Percentiles rank a stretch among this genome's conserved stretches.
Conservation (phyloP, 306 rosid genomes). For the Rosa persica region DNA sequence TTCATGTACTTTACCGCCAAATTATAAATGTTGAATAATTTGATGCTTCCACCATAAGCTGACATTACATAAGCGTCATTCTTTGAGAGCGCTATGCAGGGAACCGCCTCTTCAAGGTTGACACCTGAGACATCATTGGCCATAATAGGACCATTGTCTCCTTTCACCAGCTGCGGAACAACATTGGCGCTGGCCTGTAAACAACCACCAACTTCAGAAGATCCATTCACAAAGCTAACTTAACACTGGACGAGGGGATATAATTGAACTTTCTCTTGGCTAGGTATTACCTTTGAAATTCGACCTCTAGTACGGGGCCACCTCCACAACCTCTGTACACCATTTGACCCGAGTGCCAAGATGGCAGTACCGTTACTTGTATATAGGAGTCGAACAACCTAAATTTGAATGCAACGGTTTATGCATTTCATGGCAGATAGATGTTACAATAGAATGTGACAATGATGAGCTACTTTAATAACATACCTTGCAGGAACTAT, state of each 20-base stretch:
- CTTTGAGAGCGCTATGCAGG: slow-evolving; percentile 85
- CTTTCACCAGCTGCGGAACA: slow-evolving; percentile 82
- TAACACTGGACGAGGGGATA: neutral
- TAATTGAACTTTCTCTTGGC: slow-evolving; percentile 7
- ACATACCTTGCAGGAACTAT: slow-evolving; percentile 77
- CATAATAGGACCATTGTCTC: slow-evolving; percentile 85
- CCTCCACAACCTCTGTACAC: slow-evolving; percentile 86
- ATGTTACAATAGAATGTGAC: slow-evolving; percentile 17
- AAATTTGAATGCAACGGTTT: slow-evolving; percentile 13
- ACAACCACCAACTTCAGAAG: slow-evolving; percentile 37
- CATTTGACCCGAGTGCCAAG: slow-evolving; percentile 89
- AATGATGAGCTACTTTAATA: slow-evolving; percentile 5
- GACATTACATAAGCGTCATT: slow-evolving; percentile 88
- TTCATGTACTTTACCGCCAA: slow-evolving; percentile 46
- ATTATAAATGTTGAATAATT: slow-evolving; percentile 80
- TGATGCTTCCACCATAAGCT: slow-evolving; percentile 85
- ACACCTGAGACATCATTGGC: slow-evolving; percentile 75
- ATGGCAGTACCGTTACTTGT: slow-evolving; percentile 74
- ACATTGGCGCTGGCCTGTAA: slow-evolving; percentile 81
- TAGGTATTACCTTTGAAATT: slow-evolving; percentile 60
- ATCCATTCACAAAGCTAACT: slow-evolving; percentile 22
- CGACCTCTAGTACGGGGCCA: slow-evolving; percentile 76
- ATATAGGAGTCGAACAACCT: slow-evolving; percentile 82
- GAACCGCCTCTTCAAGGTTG: slow-evolving; percentile 82
- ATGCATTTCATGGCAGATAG: slow-evolving; percentile 20